Conservation (phyloP, 73 alveolate genomes). For the Blepharisma japonicum region DNA sequence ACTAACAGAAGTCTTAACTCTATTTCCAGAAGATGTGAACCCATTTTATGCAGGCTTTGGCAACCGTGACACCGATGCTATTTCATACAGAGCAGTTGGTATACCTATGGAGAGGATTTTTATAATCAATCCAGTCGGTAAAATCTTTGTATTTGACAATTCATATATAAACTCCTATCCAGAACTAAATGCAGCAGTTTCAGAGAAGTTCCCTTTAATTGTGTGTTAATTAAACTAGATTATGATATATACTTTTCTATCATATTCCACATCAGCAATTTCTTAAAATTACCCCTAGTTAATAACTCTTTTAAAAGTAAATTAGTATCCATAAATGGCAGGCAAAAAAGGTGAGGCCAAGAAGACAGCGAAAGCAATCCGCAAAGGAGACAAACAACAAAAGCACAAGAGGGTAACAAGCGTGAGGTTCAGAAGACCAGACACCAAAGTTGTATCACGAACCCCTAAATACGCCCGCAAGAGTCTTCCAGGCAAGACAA, state of each 20-base stretch:
- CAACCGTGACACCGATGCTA: slow-evolving; percentile 91
- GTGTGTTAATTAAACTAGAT: no score
- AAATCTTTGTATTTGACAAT: slow-evolving; percentile 4
- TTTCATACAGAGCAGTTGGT: slow-evolving; percentile 89
- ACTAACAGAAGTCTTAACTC: slow-evolving; percentile 68
- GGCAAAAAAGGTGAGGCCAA: slow-evolving; percentile 14
- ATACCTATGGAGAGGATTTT: slow-evolving; percentile 3
- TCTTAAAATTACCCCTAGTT: no score
- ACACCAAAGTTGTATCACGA: slow-evolving; percentile 48
- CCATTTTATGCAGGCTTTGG: slow-evolving; percentile 98
- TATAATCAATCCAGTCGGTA: slow-evolving; percentile 30
- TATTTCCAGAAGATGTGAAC: slow-evolving; percentile 66
- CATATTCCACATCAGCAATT: no score
- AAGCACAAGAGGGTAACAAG: slow-evolving; percentile 63
- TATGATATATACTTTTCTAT: no score
- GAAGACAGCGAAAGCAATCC: slow-evolving; percentile 45
- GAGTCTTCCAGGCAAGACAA: slow-evolving; percentile 41
- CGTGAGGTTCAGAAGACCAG: slow-evolving; percentile 60
- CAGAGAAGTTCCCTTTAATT: not conserved
- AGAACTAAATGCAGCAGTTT: not conserved
- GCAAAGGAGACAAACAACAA: slow-evolving; percentile 49
- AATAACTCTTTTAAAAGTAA: no score
- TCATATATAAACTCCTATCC: not conserved
- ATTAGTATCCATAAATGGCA: no score
- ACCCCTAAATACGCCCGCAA: slow-evolving; percentile 49